Conservation (phyloP, 148 eudicot genomes). For the Rhododendron henanense region DNA sequence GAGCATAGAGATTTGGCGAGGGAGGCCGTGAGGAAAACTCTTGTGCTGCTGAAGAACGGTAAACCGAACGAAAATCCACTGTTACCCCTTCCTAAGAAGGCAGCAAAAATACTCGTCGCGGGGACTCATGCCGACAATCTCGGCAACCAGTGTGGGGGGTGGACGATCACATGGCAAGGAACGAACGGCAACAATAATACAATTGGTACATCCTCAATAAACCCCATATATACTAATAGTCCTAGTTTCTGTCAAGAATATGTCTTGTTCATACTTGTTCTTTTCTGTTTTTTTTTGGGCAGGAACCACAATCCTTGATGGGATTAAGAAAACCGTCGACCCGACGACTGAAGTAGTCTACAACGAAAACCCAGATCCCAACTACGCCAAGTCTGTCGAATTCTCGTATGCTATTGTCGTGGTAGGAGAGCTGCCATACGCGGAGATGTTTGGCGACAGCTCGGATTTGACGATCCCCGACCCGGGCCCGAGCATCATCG, state of each 20-base stretch:
- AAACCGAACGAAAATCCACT: not conserved
- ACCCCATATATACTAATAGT: not conserved
- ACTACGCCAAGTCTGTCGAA: not conserved
- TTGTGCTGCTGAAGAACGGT: not conserved
- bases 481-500: not conserved
- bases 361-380: not conserved
- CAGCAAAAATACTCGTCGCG: not conserved
- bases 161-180: constrained; percentile 2
- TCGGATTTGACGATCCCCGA: not conserved
- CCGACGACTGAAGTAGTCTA: not conserved
- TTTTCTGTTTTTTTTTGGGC: not conserved
- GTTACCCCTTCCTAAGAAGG: not conserved
- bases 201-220: not conserved
- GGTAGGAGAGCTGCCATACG: not conserved
- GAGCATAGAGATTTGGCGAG: not conserved
- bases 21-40: not conserved
- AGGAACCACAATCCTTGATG: not conserved
- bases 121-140: not conserved
- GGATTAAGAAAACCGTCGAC: not conserved
- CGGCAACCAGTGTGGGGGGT: not conserved
- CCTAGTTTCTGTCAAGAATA: too few species aligned
- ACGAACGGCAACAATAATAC: not conserved
- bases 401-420: not conserved
- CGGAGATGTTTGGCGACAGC: not conserved
- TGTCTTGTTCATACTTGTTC: not conserved